Evolutionary conservation across 1,284 basidiomycete genomes (phyloP), one percentile per base, ranked within the genome.

Genomic region (Grifola frondosa): DNA sequence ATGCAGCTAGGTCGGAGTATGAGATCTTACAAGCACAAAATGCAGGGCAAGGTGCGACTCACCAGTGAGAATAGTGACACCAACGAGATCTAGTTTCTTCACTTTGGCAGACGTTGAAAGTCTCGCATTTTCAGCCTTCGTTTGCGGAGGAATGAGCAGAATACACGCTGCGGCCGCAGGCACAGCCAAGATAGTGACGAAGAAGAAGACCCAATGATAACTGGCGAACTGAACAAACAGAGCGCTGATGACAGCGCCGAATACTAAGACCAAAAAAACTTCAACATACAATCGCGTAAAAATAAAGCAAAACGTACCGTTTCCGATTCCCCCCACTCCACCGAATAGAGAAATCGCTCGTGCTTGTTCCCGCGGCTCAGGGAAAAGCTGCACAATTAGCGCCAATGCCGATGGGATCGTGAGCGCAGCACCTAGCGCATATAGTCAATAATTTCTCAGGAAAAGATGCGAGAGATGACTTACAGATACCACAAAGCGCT

Each of bases 311-410:
- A 13, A 43, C 56, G 7, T 23, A 69, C 68, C 62, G 46, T 65
- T 70, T 10, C 69, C 70, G 16, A 70, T 49, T 9, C 61, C 67
- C 8, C 58, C 69, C 29, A 52, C 55, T 13, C 58, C 62, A 6
- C 61, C 63, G 45, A 69, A 72, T 0, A 62, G 44, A 3, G 56
- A 63, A 20, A 73, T 57, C 3, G 69, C 70, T 9, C 59, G 54
- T 10, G 64, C 54, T 52, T 71, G 68, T 25, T 62, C 62, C 6
- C 42, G 33, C 4, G 63, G 63, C 12, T 68, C 60, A 5, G 68
- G 63, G 54, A 64, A 72, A 39, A 70, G 49, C 15, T 60, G 52
- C n/a, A 70, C 61, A 23, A 73, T 61, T 22, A 74, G 54, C n/a
- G 63, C 52, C 24, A 69, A 54, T 0, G 70, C 63, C 1, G 70